Base-by-base conservation (phyloP, 257 asterid genomes). In the Sherardia arvensis region DNA sequence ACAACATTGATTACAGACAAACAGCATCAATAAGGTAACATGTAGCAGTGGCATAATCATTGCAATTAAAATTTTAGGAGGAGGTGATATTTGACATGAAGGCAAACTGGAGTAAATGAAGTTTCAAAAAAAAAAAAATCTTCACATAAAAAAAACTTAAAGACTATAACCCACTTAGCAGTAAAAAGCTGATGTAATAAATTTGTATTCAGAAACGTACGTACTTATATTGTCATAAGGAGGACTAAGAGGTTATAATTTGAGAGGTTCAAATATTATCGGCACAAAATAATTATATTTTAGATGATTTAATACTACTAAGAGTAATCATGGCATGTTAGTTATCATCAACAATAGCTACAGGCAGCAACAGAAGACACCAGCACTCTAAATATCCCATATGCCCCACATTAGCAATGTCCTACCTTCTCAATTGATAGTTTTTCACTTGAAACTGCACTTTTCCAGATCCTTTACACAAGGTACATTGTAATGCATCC, bases 391-490 rank as follows among this genome's bases (percentile, higher is more conserved):
- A 45, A 43, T 18, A n/a, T 45, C 20, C 48, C 47, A 29, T 3
- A 69, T 25, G 27, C 21, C 57, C 33, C 23, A 49, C 62, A 62
- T 45, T 25, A 59, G 53, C 30, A 59, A 61, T 64, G 25, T 53
- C 75, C 64, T 73, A 92, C 99, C 95, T 81, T 81, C 85, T 85
- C 86, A 92, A 78, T 59, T 85, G 71, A 63, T 85, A 87, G 72
- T 80, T 78, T 72, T 87, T 92, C 77, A 92, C 96, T 77, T 87
- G 99, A 82, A 87, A 92, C 32, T 85, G 90, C 83, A 85, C 97
- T 74, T 75, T 86, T 49, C 96, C 95, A 26, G 96, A 89, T 62
- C 97, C 99, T 78, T 80, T 85, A 83, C 99, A 92, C 94, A 85
- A 79, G 14, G 95, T 87, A 69, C 97, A 93, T 68, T 87, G 96